Evolutionary conservation across 345 rosid species (phyloP).

Genomic region (Populus ilicifolia): DNA sequence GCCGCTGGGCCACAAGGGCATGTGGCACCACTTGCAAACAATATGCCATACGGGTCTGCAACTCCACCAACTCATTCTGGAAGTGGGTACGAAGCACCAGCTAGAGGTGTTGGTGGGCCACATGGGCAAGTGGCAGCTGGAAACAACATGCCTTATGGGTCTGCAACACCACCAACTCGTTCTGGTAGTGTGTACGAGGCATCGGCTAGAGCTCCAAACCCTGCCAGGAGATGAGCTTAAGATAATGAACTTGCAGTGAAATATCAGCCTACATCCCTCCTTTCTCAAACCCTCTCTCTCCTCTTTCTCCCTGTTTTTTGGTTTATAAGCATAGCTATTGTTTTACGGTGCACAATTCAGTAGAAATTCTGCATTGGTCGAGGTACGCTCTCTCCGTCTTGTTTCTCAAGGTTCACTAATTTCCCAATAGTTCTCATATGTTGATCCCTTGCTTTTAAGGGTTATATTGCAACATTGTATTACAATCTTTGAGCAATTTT

Average conservation of each 20-base stretch:
- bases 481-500: background rate
- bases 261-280: background rate
- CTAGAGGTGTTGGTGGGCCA: conserved; percentile 36
- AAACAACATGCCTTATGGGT: conserved; percentile 45
- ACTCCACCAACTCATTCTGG: conserved; percentile 50
- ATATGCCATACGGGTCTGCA: conserved; percentile 49
- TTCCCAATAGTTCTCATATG: background rate
- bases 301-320: background rate
- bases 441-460: background rate
- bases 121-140: conserved; percentile 37
- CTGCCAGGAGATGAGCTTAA: conserved; percentile 45
- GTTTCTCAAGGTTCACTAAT: background rate
- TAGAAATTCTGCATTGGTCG: background rate
- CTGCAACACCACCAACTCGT: conserved; percentile 57
- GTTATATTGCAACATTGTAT: too few species aligned
- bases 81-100: conserved; percentile 37
- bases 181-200: conserved; percentile 39
- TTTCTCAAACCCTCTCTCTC: background rate
- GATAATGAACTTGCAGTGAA: background rate
- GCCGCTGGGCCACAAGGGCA: conserved; percentile 37
- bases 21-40: conserved; percentile 30
- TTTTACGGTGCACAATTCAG: background rate
- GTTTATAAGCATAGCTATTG: background rate
- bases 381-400: background rate
- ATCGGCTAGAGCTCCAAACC: conserved; percentile 52